phyloP scores from a whole-genome alignment of 106 monocot species.

The Acorus gramineus region DNA sequence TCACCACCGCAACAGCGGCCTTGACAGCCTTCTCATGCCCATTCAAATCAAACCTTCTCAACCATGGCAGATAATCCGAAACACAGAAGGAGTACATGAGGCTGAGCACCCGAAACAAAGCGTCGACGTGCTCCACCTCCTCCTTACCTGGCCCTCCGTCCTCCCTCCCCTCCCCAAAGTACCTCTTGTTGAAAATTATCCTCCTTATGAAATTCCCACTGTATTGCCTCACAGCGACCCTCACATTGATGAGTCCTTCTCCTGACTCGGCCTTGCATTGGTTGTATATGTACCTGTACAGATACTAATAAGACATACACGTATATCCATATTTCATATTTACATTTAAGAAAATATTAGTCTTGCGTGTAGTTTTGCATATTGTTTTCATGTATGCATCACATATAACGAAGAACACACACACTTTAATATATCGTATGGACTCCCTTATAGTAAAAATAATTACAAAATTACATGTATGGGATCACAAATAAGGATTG shows the following conservation, averaged over 20 bases:
- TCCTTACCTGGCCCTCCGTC: background rate
- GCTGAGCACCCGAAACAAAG: background rate
- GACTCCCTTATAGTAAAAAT: too few species aligned
- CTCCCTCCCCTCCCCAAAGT: background rate
- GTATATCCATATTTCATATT: too few species aligned
- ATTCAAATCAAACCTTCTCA: background rate
- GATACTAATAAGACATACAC: too few species aligned
- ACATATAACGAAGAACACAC: too few species aligned
- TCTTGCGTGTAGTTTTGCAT: too few species aligned
- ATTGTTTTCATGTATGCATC: too few species aligned
- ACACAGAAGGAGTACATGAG: background rate
- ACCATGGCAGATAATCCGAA: background rate
- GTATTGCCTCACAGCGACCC: background rate
- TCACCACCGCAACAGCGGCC: background rate
- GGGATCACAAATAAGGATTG: too few species aligned
- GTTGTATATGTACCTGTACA: background rate
- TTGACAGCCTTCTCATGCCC: slow-evolving; percentile 3
- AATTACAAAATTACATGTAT: too few species aligned
- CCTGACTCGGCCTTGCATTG: background rate
- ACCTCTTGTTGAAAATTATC: background rate
- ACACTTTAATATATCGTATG: too few species aligned
- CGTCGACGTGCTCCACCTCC: background rate
- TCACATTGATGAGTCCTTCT: background rate
- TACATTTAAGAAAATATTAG: too few species aligned
- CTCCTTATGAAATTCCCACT: background rate